Conservation (phyloP, 495 filamentous ascomycete genomes). For the Physcia stellaris region DNA sequence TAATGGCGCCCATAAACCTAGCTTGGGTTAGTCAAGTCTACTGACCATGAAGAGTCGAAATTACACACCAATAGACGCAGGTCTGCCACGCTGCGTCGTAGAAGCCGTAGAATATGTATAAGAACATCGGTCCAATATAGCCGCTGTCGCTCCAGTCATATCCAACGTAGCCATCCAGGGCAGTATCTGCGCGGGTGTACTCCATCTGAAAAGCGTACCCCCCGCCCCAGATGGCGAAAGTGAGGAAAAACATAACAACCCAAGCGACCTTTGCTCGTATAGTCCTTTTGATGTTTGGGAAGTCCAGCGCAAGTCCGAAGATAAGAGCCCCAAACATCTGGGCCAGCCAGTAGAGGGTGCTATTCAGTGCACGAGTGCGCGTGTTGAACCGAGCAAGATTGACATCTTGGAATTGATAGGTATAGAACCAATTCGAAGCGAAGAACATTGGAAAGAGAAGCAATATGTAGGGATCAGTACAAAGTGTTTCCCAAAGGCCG, state of each 20-base stretch:
- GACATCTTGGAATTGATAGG: conserved; percentile 37
- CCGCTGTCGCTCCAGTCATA: conserved; percentile 53
- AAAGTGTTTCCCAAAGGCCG: conserved; percentile 66
- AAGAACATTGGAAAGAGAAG: conserved; percentile 77
- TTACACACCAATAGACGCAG: conserved; percentile 66
- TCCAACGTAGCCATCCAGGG: conserved; percentile 18
- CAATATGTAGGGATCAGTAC: conserved; percentile 62
- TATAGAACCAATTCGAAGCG: conserved; percentile 39
- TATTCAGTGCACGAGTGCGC: conserved; percentile 57
- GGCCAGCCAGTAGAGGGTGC: conserved; percentile 69
- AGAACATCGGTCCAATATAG: conserved; percentile 73
- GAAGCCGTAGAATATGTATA: conserved; percentile 91
- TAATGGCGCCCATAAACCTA: conserved; percentile 79
- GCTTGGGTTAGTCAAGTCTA: conserved; percentile 15
- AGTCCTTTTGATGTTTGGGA: conserved; percentile 46
- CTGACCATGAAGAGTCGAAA: conserved; percentile 8
- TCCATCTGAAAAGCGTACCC: conserved; percentile 65
- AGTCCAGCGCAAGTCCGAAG: conserved; percentile 67
- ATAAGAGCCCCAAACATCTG: conserved; percentile 77
- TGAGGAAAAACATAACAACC: conserved; percentile 52
- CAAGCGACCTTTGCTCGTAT: conserved; percentile 64
- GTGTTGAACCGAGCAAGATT: conserved; percentile 55
- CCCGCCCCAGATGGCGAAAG: conserved; percentile 76
- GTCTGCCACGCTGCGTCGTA: conserved; percentile 83
- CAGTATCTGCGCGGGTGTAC: conserved; percentile 39